These are phyloP conservation scores for Solanum habrochaites DNA, from an alignment of 257 asterid species.

Conservation along the genomic window DNA sequence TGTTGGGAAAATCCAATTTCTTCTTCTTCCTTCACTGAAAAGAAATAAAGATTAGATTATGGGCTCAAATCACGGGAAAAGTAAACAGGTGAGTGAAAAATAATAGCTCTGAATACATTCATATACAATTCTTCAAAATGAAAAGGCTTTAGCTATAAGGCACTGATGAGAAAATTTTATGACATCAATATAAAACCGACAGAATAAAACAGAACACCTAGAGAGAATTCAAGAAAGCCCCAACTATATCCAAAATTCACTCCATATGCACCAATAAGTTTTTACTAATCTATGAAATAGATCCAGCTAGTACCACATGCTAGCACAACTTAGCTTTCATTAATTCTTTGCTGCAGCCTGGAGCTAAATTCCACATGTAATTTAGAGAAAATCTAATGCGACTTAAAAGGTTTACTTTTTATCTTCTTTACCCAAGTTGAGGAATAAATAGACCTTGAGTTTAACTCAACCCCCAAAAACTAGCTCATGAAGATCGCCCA, in stretches of 20 bases:
- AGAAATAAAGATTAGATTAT: constrained; percentile 7
- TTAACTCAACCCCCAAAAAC: neutral
- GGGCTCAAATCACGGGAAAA: neutral
- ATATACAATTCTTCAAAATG: neutral
- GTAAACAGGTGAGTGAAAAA: neutral
- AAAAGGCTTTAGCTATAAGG: neutral
- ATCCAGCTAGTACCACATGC: neutral
- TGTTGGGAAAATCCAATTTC: constrained; percentile 89
- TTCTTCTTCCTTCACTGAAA: constrained; percentile 85
- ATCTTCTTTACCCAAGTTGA: neutral
- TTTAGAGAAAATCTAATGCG: neutral
- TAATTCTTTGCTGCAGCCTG: neutral
- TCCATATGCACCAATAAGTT: neutral
- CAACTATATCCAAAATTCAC: neutral
- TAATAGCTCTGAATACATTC: neutral
- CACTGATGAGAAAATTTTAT: neutral
- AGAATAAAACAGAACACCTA: neutral
- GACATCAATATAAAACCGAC: neutral
- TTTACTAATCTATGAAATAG: neutral
- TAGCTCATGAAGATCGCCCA: neutral
- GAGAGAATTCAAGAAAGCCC: neutral
- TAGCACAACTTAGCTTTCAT: neutral
- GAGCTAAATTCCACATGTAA: neutral
- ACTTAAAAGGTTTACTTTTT: neutral
- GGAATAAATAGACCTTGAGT: neutral